Base-by-base conservation (phyloP, 345 rosid species). In the Eucalyptus cladocalyx region DNA sequence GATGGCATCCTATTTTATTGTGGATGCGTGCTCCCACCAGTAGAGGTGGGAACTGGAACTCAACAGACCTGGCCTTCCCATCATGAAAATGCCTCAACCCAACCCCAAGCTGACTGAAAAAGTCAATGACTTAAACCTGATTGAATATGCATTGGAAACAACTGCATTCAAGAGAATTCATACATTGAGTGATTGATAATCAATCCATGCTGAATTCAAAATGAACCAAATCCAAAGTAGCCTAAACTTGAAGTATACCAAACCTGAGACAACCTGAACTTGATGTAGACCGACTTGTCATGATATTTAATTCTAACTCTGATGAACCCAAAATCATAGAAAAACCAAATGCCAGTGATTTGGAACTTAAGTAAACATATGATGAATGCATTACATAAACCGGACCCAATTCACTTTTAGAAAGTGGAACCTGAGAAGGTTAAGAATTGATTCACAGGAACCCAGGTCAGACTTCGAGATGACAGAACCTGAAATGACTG, bases 21-120 rank as follows among this genome's bases (percentile, higher is more conserved):
- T 34, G 45, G 0, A 0, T 18, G 81, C 6, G 7, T 9, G 45
- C 43, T 34, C 4, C 81, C 2, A 1, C 43, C 24, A 5, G 43
- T 34, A 37, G 81, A 72, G 26, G 81, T 72, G 81, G 81, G 45
- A 72, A 37, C 81, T 72, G 11, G 23, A 72, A 72, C 43, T 72
- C 26, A 11, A 34, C 43, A 34, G 1, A 37, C 14, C 26, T 3
- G 43, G 81, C 45, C 45, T 9, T 72, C 26, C 81, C 81, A 72
- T 37, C 43, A 72, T 10, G 81, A 72, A 72, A 34, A 2, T 72
- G 81, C 1, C 43, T 34, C 81, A 37, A 34, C 43, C 76, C 81
- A 72, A 67, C 80, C 80, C 80, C 40, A 19, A 67, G 80, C 42
- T n/a, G n/a, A 67, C 42, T 67, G 80, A 67, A 67, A 67, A 67